Percentiles rank a stretch among this genome's conserved stretches.
These are phyloP conservation scores for Fistulinella cinereoalba DNA, from an alignment of 1,284 basidiomycete genomes.

Conservation along the genomic window DNA sequence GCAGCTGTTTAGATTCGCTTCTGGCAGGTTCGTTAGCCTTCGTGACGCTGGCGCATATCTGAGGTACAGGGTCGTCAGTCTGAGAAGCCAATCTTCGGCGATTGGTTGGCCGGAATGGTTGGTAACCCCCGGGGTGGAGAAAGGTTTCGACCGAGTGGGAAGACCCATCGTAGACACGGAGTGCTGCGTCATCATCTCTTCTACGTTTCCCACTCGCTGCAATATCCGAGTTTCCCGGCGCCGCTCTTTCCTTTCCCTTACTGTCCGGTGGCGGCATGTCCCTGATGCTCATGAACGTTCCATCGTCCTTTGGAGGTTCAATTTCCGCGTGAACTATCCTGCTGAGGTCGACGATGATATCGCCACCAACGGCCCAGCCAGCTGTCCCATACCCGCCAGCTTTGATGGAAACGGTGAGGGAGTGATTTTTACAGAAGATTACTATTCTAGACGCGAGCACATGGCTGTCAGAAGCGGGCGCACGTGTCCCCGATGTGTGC, in stretches of 20 bases:
- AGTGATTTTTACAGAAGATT: conserved; percentile 65
- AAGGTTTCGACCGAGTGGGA: conserved; percentile 55
- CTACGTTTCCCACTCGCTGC: conserved; percentile 47
- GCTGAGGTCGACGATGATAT: conserved; percentile 78
- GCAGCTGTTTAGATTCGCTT: neutral
- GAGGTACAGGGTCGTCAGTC: conserved; percentile 3
- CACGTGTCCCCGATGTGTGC: conserved; percentile 7
- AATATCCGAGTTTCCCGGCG: conserved; percentile 3
- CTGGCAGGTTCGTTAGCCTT: neutral
- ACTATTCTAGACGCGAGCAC: conserved; percentile 48
- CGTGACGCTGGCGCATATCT: conserved; percentile 4
- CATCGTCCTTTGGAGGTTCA: conserved; percentile 52
- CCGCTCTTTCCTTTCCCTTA: conserved; percentile 51
- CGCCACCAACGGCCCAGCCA: conserved; percentile 83
- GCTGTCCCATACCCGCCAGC: conserved; percentile 87
- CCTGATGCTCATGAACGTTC: conserved; percentile 55
- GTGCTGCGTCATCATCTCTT: conserved; percentile 49
- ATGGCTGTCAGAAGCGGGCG: conserved; percentile 10
- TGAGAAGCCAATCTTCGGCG: conserved; percentile 42
- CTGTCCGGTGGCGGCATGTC: conserved; percentile 48
- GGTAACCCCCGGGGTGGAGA: conserved; percentile 42
- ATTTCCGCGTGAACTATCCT: conserved; percentile 65
- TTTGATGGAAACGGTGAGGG: conserved; percentile 77
- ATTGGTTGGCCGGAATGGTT: conserved; percentile 34
- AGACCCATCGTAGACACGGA: conserved; percentile 54